Evolutionary conservation across 805 yeast genomes (phyloP), one percentile per base, ranked within the genome.

Genomic region (Candida nanaspora): DNA sequence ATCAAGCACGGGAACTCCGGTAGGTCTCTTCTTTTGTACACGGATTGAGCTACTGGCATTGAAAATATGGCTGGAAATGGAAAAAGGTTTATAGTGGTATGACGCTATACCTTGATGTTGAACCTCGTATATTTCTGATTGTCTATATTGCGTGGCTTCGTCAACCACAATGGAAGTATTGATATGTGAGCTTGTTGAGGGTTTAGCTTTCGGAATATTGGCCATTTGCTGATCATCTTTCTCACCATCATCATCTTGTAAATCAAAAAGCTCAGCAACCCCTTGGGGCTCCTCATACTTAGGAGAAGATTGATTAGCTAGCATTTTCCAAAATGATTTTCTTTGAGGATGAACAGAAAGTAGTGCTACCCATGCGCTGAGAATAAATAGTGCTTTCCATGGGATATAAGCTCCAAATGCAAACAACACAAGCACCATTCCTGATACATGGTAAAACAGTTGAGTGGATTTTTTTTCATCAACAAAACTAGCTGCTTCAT

Each of bases 91-190:
- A 85, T 91, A 88, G 23, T 69, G 69, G 6, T 70, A 64, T 0
- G 78, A 74, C 14, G 82, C 70, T 21, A 77, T 59, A 30, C 83
- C 83, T 48, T 72, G 82, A 34, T 72, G 68, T 55, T 84, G 84
- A 20, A 88, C 68, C 57, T 88, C 95, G 56, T 70, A 89, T 1
- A 89, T 66, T 53, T 88, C 94, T 7, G 86, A 88, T n/a, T 63
- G 57, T 34, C 76, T 65, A 0, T 63, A 57, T 37, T 78, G 80
- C 0, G 87, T 82, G 0, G 72, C 63, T 42, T 80, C 87, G 53
- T 86, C 94, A 20, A 81, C 71, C n/a, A 85, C 65, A 8, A 88
- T 75, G 10, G 52, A 37, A 22, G 38, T 36, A 9, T 33, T 33
- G 6, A 33, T 11, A 16, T 15, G 15, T 25, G 18, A 16, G 23